phyloP scores from a whole-genome alignment of 116 monocot genomes.

The Dioscorea cayenensis region DNA sequence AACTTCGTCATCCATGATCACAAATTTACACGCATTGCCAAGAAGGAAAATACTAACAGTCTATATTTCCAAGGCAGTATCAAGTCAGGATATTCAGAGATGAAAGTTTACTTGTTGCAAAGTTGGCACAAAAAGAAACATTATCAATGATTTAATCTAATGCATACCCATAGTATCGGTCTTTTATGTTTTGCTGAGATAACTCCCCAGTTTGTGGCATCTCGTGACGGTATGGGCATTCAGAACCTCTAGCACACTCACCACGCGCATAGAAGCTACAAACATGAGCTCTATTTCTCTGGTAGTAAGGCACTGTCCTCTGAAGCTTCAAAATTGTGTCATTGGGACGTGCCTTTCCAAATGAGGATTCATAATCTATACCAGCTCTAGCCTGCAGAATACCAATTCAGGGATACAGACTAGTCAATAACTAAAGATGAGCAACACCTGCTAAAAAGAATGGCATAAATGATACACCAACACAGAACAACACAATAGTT shows the following conservation, averaged over 20 bases:
- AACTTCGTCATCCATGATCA: too few species aligned
- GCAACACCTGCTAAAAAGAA: not conserved
- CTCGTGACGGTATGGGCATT: constrained; percentile 98
- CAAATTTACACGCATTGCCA: too few species aligned
- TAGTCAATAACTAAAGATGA: not conserved
- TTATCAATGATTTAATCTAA: too few species aligned
- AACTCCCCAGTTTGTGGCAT: constrained; percentile 94
- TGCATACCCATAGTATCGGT: constrained; percentile 97
- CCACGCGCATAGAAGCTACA: constrained; percentile 95
- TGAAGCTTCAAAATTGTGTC: constrained; percentile 98
- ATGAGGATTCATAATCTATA: constrained; percentile 95
- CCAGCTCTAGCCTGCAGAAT: constrained; percentile 79
- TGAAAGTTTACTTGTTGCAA: too few species aligned
- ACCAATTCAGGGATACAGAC: not conserved
- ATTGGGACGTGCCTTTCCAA: constrained; percentile 76
- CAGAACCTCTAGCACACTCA: constrained; percentile 91
- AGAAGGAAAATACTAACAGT: too few species aligned
- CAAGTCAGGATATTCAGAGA: too few species aligned
- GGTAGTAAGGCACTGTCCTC: constrained; percentile 95
- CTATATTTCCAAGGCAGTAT: too few species aligned
- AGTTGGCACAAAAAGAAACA: too few species aligned
- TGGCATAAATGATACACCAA: too few species aligned
- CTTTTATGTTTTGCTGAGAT: constrained; percentile 97
- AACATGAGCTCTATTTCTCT: constrained; percentile 94
- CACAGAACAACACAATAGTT: too few species aligned